These are phyloP conservation scores for Perkinsus olseni DNA, from an alignment of 169 alveolate species.

Conservation along the genomic window DNA sequence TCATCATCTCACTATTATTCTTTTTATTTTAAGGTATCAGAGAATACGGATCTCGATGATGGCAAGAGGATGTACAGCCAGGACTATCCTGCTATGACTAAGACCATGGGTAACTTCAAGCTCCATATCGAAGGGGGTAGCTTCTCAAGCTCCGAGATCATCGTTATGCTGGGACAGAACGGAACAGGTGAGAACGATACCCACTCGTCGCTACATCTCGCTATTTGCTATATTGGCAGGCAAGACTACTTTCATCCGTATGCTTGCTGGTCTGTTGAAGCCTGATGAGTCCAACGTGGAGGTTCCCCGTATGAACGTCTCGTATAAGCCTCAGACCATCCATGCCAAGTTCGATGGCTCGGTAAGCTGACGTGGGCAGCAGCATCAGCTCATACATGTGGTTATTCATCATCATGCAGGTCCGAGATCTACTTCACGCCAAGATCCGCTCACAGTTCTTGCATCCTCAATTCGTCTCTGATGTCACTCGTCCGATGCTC, in stretches of 20 bases:
- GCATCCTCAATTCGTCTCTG: conserved; percentile 89
- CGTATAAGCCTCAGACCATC: conserved; percentile 96
- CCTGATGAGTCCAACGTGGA: conserved; percentile 80
- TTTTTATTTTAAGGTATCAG: neutral
- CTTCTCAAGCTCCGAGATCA: conserved; percentile 88
- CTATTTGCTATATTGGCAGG: conserved; percentile 73
- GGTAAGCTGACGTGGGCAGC: conserved; percentile 70
- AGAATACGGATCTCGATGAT: neutral
- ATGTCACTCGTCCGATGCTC: conserved; percentile 91
- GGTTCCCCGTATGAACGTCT: conserved; percentile 83
- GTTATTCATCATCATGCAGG: neutral
- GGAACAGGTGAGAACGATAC: conserved; percentile 88
- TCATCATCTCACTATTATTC: neutral
- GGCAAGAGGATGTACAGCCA: conserved; percentile 14
- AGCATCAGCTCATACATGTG: neutral
- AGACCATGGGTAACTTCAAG: conserved; percentile 38
- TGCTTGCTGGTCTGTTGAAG: conserved; percentile 87
- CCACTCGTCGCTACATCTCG: neutral
- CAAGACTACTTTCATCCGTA: conserved; percentile 95
- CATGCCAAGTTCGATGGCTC: conserved; percentile 96
- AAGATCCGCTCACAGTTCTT: conserved; percentile 79
- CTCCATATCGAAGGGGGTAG: conserved; percentile 66
- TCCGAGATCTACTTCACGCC: conserved; percentile 54
- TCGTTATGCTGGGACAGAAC: conserved; percentile 95
- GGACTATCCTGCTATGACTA: conserved; percentile 58